Conservation (phyloP, 345 rosid genomes). For the Eutrema yunnanense region DNA sequence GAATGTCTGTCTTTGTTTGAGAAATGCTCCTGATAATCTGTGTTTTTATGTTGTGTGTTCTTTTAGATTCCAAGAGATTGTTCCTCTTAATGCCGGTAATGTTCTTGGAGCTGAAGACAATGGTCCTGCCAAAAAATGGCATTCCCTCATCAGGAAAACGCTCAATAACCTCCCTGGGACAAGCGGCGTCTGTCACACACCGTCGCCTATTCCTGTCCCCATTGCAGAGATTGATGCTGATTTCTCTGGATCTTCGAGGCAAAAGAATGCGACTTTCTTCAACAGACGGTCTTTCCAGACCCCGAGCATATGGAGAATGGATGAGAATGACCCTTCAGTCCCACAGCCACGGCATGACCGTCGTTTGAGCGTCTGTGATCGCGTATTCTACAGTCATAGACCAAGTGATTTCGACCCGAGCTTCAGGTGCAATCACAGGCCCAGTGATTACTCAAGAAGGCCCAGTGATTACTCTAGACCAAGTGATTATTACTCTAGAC, state of each 20-base stretch:
- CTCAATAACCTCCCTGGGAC: conserved; percentile 77
- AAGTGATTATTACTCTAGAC: conserved; percentile 50
- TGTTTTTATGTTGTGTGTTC: background rate
- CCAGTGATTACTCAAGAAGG: conserved; percentile 56
- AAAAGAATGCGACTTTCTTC: conserved; percentile 71
- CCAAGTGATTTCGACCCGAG: conserved; percentile 69
- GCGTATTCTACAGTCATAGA: conserved; percentile 76
- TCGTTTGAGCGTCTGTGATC: conserved; percentile 88
- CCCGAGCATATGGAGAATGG: conserved; percentile 74
- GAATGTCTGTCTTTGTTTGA: background rate
- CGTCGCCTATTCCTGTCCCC: conserved; percentile 90
- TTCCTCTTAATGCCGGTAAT: conserved; percentile 95
- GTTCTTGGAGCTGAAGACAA: conserved; percentile 97
- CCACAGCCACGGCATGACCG: conserved; percentile 71
- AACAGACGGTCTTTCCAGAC: conserved; percentile 93
- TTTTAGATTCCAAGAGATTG: conserved; percentile 93
- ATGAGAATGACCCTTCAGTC: conserved; percentile 67
- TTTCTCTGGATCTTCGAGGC: conserved; percentile 88
- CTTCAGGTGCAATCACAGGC: conserved; percentile 43
- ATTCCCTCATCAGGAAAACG: conserved; percentile 68
- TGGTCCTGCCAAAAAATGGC: conserved; percentile 97
- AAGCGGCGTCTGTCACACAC: conserved; percentile 52
- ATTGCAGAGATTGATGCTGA: conserved; percentile 89
- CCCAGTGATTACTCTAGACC: conserved; percentile 82
- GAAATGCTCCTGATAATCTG: background rate